Base-by-base conservation (phyloP, 2,329 filamentous ascomycete species). In the Aurifilum marmelostoma region DNA sequence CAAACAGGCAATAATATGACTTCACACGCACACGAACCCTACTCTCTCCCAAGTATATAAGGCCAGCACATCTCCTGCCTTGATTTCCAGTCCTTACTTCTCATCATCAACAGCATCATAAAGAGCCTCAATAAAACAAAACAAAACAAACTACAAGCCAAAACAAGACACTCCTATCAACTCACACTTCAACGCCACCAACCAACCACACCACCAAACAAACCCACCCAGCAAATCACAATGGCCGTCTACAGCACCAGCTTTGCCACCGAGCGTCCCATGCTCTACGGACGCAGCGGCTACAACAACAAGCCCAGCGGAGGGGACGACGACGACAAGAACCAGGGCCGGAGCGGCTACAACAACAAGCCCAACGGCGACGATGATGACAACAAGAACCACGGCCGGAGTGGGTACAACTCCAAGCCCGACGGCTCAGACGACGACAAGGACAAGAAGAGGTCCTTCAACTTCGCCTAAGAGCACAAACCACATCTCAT, bases 371-470 rank as follows among this genome's bases (percentile, higher is more conserved):
- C 69, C 67, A 71, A 69, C 54, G 64, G 66, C 52, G 77, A 78
- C 66, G 77, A 77, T 65, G 73, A 78, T 47, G 73, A 76, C 67
- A 41, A 66, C 69, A 75, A 76, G 73, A 77, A 80, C 77, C 78
- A 80, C 67, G 83, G 83, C 75, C 82, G 82, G 70, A 80, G 79
- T 63, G 82, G 83, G 70, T 84, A 84, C 79, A 84, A 84, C 80
- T 71, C 69, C 56, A 71, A 69, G 69, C 69, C 69, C 16, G 67
- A 71, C 27, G 69, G 67, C 21, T 65, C 63, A 16, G 75, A 76
- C 41, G 75, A 75, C 27, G 75, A 75, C 32, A 72, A 77, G 66
- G 73, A 76, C 63, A 74, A 75, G 71, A 77, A 71, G 68, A 70
- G 75, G 73, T 70, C 74, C 59, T 54, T 70, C 69, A 72, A 74